These are phyloP conservation scores for Toxoplasma gondii DNA, from an alignment of 169 alveolate species.

Conservation along the genomic window DNA sequence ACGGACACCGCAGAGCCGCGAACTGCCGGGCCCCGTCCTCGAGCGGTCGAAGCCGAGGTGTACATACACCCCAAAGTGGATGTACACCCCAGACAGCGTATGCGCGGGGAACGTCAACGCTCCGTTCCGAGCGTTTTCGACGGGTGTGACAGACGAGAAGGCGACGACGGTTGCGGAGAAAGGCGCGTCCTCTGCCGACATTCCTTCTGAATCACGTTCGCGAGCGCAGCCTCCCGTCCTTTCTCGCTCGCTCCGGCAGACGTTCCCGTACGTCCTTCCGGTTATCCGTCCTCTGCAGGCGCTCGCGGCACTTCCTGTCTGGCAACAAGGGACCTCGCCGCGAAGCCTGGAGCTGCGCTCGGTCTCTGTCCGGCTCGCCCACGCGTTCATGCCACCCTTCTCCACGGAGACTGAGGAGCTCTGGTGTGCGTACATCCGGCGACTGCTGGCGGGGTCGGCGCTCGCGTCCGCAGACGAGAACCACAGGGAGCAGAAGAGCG, in stretches of 20 bases:
- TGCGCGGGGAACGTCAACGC: not conserved
- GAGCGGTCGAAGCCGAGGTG: no score
- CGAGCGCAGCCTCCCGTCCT: not conserved
- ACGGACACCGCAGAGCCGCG: no score
- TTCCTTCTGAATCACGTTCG: not conserved
- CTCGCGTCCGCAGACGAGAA: not conserved
- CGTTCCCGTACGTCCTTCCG: constrained; percentile 28
- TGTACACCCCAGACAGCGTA: no score
- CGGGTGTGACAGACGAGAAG: not conserved
- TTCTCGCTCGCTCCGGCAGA: not conserved
- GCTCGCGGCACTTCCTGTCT: not conserved
- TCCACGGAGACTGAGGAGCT: constrained; percentile 19
- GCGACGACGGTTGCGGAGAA: not conserved
- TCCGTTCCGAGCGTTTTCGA: not conserved
- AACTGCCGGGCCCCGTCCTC: no score
- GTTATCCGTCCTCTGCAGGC: constrained; percentile 11
- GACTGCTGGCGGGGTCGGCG: constrained; percentile 2
- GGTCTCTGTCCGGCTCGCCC: constrained; percentile 21
- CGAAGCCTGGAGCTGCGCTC: not conserved
- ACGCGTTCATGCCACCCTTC: constrained; percentile 32
- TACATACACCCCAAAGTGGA: no score
- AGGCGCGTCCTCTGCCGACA: not conserved
- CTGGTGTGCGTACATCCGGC: constrained; percentile 36
- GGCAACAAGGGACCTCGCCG: not conserved
- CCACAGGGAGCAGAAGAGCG: not conserved